These are phyloP conservation scores for Nakazawaea wickerhamii DNA, from an alignment of 805 yeast species.

Conservation along the genomic window DNA sequence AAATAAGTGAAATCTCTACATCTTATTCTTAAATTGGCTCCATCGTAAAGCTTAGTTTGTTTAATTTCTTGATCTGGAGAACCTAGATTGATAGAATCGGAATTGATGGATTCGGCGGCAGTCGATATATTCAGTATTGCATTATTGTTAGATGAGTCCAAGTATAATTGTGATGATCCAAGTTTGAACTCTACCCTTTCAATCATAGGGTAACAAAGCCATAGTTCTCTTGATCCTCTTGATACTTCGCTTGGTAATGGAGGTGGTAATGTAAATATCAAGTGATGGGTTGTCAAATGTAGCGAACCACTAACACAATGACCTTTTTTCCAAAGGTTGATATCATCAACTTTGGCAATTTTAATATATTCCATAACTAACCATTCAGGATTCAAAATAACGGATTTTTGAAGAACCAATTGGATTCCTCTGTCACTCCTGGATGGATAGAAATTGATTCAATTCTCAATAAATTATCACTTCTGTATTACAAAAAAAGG, in stretches of 20 bases:
- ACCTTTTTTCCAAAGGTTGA: slow-evolving; percentile 56
- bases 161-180: slow-evolving; percentile 40
- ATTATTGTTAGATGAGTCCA: slow-evolving; percentile 12
- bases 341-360: slow-evolving; percentile 40
- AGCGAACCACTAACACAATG: slow-evolving; percentile 49
- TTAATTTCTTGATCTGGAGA: slow-evolving; percentile 5
- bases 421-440: background rate
- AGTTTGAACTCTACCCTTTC: slow-evolving; percentile 52
- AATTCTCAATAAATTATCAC: too few species aligned
- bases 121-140: slow-evolving; percentile 11
- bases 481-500: too few species aligned
- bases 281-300: slow-evolving; percentile 71
- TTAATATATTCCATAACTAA: slow-evolving; percentile 50
- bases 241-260: slow-evolving; percentile 18
- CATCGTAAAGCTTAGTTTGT: slow-evolving; percentile 21
- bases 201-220: slow-evolving; percentile 89
- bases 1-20: slow-evolving; percentile 84
- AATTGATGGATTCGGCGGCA: slow-evolving; percentile 4
- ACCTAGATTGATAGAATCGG: slow-evolving; percentile 13
- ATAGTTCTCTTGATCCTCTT: slow-evolving; percentile 53
- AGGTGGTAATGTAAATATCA: slow-evolving; percentile 49
- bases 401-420: too few species aligned
- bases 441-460: too few species aligned
- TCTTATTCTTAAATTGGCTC: slow-evolving; percentile 59
- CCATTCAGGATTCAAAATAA: too few species aligned